Base-by-base conservation (phyloP, 1,284 basidiomycete species). In the Phlebopus sp. region DNA sequence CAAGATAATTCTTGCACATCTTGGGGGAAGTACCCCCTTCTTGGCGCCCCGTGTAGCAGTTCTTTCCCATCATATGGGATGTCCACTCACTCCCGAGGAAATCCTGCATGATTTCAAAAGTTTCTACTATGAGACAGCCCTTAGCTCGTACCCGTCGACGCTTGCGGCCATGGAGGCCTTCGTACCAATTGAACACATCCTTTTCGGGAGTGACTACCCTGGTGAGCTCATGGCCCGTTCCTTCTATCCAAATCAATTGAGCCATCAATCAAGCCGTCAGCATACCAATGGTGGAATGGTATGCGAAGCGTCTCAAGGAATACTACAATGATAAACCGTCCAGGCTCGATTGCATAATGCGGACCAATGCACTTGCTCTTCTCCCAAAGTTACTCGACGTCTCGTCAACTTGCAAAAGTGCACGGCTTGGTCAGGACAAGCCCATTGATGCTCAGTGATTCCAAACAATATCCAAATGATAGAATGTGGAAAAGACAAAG, bases 131-230 rank as follows among this genome's bases (percentile, higher is more conserved):
- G 85, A 88, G 49, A 82, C 79, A 0, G 86, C 85, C 14, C 64
- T 88, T 53, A 78, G 77, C 56, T 73, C 79, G 1, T 74, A 79
- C 56, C 71, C 73, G 39, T 63, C 72, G 15, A 82, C 69, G 42
- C 66, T 86, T 15, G 58, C 66, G 10, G 71, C 74, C 1, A 69
- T 82, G 58, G 68, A 79, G 40, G 59, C 61, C 8, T 79, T 82
- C 57, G 72, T 78, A 2, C 58, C 67, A 17, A 59, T 63, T 1
- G 73, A 78, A 42, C 76, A 63, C 40, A 62, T 87, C 40, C 64
- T 86, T 21, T 86, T 81, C 62, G 85, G 86, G 37, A 81, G 80
- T n/a, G 86, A 88, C 61, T 85, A 84, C 59, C 85, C 85, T 49
- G 86, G 85, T 82, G 27, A 29, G 27, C 8, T 11, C 27, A 57